Conservation (phyloP, 2,329 filamentous ascomycete species). For the Aspergillus sp. region DNA sequence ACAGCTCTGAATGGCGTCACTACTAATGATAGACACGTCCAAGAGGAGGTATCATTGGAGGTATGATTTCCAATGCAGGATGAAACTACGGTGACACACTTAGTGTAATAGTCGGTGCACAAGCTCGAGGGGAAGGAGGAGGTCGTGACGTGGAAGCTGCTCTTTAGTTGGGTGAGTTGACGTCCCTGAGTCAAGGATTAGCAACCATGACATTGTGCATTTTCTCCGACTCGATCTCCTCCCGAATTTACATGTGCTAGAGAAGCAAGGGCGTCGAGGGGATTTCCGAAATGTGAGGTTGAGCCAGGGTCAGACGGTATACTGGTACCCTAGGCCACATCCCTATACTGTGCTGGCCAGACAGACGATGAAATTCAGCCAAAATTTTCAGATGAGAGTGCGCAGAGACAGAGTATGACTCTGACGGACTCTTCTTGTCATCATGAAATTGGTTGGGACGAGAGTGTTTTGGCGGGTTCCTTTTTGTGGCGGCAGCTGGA, state of each 20-base stretch:
- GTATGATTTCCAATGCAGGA: too few relatives aligned
- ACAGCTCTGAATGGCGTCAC: too few relatives aligned
- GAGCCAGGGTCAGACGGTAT: not conserved
- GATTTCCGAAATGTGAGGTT: not conserved
- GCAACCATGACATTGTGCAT: not conserved
- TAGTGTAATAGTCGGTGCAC: not conserved
- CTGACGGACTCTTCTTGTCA: not conserved
- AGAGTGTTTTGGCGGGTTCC: not conserved
- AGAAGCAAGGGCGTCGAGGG: not conserved
- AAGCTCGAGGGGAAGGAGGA: not conserved
- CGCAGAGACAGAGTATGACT: too few relatives aligned
- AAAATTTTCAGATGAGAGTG: too few relatives aligned
- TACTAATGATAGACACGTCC: too few relatives aligned
- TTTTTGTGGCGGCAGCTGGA: not conserved
- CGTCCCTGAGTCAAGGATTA: not conserved
- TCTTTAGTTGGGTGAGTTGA: not conserved
- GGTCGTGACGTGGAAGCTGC: not conserved
- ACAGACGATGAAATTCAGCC: not conserved
- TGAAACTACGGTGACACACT: too few relatives aligned
- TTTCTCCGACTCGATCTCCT: not conserved
- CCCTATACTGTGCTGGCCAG: not conserved
- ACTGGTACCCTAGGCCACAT: not conserved
- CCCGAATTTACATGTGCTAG: not conserved
- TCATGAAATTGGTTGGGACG: not conserved
- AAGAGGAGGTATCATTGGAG: too few relatives aligned